Evolutionary conservation across 2,329 filamentous ascomycete species (phyloP).

Genomic region (Hypoxylon sp.): DNA sequence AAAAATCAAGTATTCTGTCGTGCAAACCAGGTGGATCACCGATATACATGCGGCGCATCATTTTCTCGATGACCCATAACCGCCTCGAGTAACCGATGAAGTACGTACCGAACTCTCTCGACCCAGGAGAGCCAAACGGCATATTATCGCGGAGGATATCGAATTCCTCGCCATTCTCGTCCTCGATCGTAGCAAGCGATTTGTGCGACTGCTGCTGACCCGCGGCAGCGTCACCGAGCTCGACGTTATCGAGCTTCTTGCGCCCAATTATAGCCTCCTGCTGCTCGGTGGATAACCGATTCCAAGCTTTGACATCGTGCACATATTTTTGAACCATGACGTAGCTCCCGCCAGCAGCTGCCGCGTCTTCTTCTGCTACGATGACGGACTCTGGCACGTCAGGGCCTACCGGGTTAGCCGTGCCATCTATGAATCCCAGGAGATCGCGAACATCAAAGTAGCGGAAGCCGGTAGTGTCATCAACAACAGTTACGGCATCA

Average conservation of each 20-base stretch:
- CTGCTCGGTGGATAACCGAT: conserved; percentile 60
- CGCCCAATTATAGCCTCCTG: conserved; percentile 70
- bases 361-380: conserved; percentile 58
- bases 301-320: conserved; percentile 65
- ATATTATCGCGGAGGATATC: conserved; percentile 71
- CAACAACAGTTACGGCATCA: conserved; percentile 61
- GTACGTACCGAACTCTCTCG: conserved; percentile 68
- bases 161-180: conserved; percentile 64
- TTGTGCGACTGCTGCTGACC: conserved; percentile 66
- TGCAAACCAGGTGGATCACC: conserved; percentile 66
- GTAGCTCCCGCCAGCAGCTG: conserved; percentile 65
- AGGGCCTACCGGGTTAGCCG: conserved; percentile 67
- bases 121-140: conserved; percentile 68
- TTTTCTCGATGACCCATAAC: conserved; percentile 70
- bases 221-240: conserved; percentile 64
- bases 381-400: conserved; percentile 60
- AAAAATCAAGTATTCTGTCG: conserved; percentile 69
- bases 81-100: conserved; percentile 68
- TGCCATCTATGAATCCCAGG: conserved; percentile 71
- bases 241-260: conserved; percentile 69
- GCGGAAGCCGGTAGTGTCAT: conserved; percentile 69
- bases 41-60: conserved; percentile 70
- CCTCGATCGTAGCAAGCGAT: conserved; percentile 66
- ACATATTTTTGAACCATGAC: conserved; percentile 71
- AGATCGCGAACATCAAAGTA: conserved; percentile 72